Conservation (phyloP, 306 rosid genomes). For the Fagus sylvatica region DNA sequence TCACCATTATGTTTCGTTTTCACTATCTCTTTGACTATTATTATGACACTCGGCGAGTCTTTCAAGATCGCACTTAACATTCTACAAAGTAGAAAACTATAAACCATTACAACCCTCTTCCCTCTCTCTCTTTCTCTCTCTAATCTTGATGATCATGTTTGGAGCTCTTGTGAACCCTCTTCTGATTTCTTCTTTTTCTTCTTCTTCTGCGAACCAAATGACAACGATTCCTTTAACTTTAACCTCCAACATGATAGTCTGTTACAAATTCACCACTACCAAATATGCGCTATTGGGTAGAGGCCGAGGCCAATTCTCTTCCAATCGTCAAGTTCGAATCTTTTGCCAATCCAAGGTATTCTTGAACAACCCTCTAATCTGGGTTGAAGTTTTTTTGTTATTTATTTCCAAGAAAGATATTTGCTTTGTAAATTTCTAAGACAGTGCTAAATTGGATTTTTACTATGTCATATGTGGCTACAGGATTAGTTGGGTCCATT, state of each 20-base stretch:
- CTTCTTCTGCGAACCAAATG: conserved; percentile 26
- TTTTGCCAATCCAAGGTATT: conserved; percentile 58
- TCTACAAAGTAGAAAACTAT: too few species aligned
- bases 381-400: too few species aligned
- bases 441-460: background rate
- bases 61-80: too few species aligned
- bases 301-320: conserved; percentile 21
- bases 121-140: background rate
- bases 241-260: conserved; percentile 24
- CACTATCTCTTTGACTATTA: too few species aligned
- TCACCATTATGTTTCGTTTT: too few species aligned
- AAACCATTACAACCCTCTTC: background rate
- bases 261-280: conserved; percentile 7
- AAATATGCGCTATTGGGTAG: conserved; percentile 12
- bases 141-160: background rate
- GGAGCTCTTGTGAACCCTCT: conserved; percentile 2
- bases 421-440: background rate
- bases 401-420: background rate
- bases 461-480: background rate
- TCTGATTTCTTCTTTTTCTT: conserved; percentile 7
- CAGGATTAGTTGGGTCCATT: background rate
- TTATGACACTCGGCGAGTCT: too few species aligned
- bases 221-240: conserved; percentile 13
- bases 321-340: conserved; percentile 33
- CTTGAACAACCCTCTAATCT: background rate